Base-by-base conservation (phyloP, 2,329 filamentous ascomycete genomes). In the Fonsecaea monophora region DNA sequence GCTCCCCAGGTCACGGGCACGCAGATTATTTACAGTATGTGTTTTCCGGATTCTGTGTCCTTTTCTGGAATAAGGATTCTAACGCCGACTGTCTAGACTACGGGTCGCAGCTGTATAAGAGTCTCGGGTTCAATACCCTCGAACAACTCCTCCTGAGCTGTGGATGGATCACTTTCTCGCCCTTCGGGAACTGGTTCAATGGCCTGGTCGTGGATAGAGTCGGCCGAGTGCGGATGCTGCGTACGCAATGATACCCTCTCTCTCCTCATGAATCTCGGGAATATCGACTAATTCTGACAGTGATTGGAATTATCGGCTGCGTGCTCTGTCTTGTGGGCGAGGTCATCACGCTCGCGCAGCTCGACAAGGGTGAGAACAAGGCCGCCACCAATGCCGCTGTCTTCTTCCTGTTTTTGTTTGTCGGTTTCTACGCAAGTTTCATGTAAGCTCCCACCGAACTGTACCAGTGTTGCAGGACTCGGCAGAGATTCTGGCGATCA, bases 321-420 rank as follows among this genome's bases (percentile, higher is more conserved):
- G 18, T 71, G 61, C 69, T 78, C 35, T 76, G 76, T 63, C 57
- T 73, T 15, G 73, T 76, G 12, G 76, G 75, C 6, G 76, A 69
- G 42, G 55, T 61, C 13, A 84, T 81, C 5, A 82, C 85, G 71
- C 80, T 78, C 72, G 85, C 78, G 55, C 83, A 76, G 50, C 81
- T 76, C 2, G 80, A 79, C 0, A 82, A 81, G 7, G 79, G 87
- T 18, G 65, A 77, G 0, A 73, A 71, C 9, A 83, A 82, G 25
- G 56, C 53, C 12, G 83, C 84, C 0, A 88, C 88, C 1, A 67
- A 73, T 21, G 78, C 76, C 2, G 77, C 75, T 3, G 75, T 80
- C 0, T 78, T 80, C 66, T 79, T 80, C 70, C 73, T 78, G 40
- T 80, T 77, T 71, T 74, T 80, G 64, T 78, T 75, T 64, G 76